These are phyloP conservation scores for Chrysoporthe austroafricana DNA, from an alignment of 2,329 filamentous ascomycete species.

Conservation along the genomic window DNA sequence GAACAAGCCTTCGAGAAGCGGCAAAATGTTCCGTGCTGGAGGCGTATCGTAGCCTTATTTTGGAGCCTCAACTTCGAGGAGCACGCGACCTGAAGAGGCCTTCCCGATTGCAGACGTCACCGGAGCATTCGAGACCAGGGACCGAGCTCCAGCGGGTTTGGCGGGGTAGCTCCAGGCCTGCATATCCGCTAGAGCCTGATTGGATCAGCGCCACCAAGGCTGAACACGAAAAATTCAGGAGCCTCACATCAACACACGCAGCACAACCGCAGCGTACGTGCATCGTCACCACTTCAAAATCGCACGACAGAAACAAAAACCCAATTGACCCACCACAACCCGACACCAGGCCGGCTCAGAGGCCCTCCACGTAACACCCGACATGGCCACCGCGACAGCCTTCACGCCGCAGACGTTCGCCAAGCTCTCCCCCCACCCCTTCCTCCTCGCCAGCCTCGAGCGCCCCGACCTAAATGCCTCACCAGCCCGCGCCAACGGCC, in stretches of 20 bases:
- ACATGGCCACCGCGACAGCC: constrained; percentile 45
- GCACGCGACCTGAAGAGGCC: not conserved
- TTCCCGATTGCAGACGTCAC: constrained; percentile 22
- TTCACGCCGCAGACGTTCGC: constrained; percentile 75
- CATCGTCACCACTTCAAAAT: constrained; percentile 11
- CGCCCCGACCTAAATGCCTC: constrained; percentile 42
- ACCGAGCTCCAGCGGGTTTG: not conserved
- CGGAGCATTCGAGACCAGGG: not conserved
- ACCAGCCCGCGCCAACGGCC: constrained; percentile 77
- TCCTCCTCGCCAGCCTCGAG: constrained; percentile 85
- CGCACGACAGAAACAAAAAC: not conserved
- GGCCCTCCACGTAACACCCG: not conserved
- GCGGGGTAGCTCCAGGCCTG: constrained; percentile 28
- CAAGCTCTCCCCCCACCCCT: constrained; percentile 86
- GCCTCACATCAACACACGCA: not conserved
- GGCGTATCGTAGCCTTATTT: not conserved
- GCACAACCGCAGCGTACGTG: constrained; percentile 2
- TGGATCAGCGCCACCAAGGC: constrained; percentile 27
- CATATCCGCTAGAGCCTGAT: constrained; percentile 23
- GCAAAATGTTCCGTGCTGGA: not conserved
- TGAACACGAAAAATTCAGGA: constrained; percentile 20
- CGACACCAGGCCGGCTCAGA: not conserved
- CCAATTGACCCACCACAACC: not conserved
- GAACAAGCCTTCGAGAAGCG: not conserved
- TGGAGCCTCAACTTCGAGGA: not conserved